Conservation (phyloP, 768 basidiomycete genomes). For the Astraeus odoratus region DNA sequence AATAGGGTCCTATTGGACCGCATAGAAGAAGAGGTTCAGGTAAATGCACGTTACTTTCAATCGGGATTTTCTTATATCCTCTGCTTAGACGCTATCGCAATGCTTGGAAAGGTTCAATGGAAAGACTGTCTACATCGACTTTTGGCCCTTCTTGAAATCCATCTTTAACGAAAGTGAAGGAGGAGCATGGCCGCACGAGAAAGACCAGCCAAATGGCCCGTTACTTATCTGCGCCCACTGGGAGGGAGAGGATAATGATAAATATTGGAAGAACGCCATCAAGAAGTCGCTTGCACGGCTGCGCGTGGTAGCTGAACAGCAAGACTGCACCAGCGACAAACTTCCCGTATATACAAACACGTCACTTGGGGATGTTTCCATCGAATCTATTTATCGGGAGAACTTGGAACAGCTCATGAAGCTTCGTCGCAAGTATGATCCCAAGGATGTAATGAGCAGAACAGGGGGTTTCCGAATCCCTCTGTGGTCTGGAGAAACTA, state of each 20-base stretch:
- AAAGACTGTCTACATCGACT: slow-evolving; percentile 2
- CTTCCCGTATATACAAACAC: slow-evolving; percentile 9
- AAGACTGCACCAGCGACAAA: neutral
- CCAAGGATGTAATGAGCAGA: slow-evolving; percentile 7
- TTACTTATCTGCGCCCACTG: slow-evolving; percentile 9
- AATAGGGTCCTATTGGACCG: no score
- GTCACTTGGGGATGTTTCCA: slow-evolving; percentile 4
- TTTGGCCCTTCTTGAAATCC: slow-evolving; percentile 12
- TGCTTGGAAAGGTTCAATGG: neutral
- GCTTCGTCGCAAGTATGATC: slow-evolving; percentile 8
- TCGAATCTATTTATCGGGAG: slow-evolving; percentile 4
- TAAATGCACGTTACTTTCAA: no score
- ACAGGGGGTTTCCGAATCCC: neutral
- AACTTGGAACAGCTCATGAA: slow-evolving; percentile 1
- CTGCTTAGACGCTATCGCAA: no score
- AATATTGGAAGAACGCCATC: slow-evolving; percentile 6
- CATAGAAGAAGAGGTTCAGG: no score
- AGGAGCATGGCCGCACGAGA: slow-evolving; percentile 13
- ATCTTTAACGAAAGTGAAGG: slow-evolving; percentile 6
- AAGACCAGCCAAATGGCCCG: slow-evolving; percentile 7
- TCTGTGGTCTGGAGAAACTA: no score
- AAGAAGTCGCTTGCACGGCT: neutral
- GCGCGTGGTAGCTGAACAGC: neutral
- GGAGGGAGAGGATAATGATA: slow-evolving; percentile 9
- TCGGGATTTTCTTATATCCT: no score